Evolutionary conservation across 140 eudicot genomes (phyloP), one percentile per base, ranked within the genome.

Genomic region (Anethum foeniculum): DNA sequence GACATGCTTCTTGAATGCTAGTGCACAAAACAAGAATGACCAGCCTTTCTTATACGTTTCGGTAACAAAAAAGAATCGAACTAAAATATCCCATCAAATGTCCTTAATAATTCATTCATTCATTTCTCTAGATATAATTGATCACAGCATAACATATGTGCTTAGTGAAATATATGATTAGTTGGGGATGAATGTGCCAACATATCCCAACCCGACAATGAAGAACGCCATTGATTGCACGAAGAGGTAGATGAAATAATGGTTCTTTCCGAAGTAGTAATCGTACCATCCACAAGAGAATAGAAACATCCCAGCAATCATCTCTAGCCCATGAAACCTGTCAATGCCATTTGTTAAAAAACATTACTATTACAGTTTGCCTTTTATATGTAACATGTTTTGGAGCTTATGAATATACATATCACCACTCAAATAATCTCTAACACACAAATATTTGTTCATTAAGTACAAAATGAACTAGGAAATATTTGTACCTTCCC

Each of bases 221-320:
- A 92, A 90, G 86, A 94, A 94, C 71, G 97, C 97, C 19, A 87
- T 78, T 7, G 96, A 84, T 81, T 93, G 98, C 7, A 87, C 51
- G 74, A 91, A 93, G 78, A 93, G 91, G 80, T 87, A 93, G 79
- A 93, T 85, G 90, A 79, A 91, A 85, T 85, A 91, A 69, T 80
- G 90, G 79, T 84, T 88, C 79, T 86, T 88, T 60, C 98, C 98
- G 38, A 60, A 85, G 5, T 84, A 83, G 36, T 84, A 36, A 81
- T 92, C 98, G 62, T 92, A 94, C 83, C 93, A 90, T 36, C 95
- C 98, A 38, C 98, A 94, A 36, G 89, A 23, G 80, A 90, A 86
- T 78, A 94, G 92, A 85, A 86, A 94, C 39, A 82, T 32, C 25
- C 93, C 97, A 0, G 80, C 87, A 36, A 76, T 58, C 25, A 94